Evolutionary conservation across 768 basidiomycete genomes (phyloP).

Genomic region (Suillus americanus): DNA sequence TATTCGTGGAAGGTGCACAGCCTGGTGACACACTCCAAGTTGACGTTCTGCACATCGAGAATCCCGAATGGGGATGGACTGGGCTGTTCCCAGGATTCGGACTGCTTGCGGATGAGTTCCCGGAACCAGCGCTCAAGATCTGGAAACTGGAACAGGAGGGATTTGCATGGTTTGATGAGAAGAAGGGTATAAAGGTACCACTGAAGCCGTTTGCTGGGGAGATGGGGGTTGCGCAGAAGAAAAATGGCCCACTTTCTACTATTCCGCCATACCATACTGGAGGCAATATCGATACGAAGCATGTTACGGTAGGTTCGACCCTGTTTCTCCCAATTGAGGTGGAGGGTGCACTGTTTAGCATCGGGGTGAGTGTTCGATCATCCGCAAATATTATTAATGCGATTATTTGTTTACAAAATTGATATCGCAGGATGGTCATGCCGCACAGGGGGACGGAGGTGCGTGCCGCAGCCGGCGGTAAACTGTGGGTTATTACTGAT

Average conservation of each 20-base stretch:
- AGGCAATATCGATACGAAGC: slow-evolving; percentile 62
- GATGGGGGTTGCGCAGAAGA: slow-evolving; percentile 59
- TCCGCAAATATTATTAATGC: neutral
- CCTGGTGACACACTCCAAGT: slow-evolving; percentile 62
- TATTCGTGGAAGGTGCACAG: slow-evolving; percentile 49
- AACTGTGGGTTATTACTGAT: neutral
- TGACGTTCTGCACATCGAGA: slow-evolving; percentile 52
- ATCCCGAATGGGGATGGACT: slow-evolving; percentile 66
- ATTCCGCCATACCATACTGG: slow-evolving; percentile 64
- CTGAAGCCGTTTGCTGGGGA: slow-evolving; percentile 61
- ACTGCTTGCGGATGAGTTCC: slow-evolving; percentile 54
- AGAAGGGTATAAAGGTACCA: slow-evolving; percentile 47
- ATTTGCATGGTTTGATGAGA: slow-evolving; percentile 53
- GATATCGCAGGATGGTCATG: slow-evolving; percentile 58
- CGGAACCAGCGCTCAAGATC: slow-evolving; percentile 51
- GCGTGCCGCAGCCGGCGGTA: slow-evolving; percentile 15
- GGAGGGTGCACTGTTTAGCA: slow-evolving; percentile 59
- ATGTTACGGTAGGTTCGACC: slow-evolving; percentile 54
- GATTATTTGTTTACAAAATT: neutral
- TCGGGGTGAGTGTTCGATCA: slow-evolving; percentile 44
- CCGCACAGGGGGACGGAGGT: slow-evolving; percentile 69
- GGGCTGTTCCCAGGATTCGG: slow-evolving; percentile 60
- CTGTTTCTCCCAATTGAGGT: slow-evolving; percentile 59
- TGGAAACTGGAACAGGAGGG: slow-evolving; percentile 47
- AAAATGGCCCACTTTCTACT: slow-evolving; percentile 52